These are phyloP conservation scores for Iberis pinnata DNA, from an alignment of 345 rosid species.

Conservation along the genomic window DNA sequence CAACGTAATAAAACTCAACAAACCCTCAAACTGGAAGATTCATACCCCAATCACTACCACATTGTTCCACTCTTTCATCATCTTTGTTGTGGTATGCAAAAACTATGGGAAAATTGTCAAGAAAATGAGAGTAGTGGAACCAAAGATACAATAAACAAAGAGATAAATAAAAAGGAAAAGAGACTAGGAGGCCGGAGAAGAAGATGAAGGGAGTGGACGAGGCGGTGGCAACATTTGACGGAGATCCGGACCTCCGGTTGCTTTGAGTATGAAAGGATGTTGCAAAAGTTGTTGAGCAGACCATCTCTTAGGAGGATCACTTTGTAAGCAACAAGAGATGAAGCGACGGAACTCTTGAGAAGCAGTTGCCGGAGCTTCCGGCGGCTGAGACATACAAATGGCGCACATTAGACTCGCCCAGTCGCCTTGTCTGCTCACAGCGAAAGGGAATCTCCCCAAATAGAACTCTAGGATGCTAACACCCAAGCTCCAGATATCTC, in stretches of 20 bases:
- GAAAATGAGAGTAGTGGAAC: neutral
- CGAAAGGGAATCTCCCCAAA: constrained; percentile 73
- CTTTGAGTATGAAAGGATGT: constrained; percentile 68
- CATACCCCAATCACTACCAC: constrained; percentile 6
- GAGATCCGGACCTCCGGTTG: constrained; percentile 33
- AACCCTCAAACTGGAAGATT: neutral
- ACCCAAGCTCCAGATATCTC: constrained; percentile 40
- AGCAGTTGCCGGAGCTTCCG: constrained; percentile 69
- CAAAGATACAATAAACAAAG: neutral
- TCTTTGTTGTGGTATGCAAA: constrained; percentile 2
- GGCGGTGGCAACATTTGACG: constrained; percentile 79
- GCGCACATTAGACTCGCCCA: constrained; percentile 94
- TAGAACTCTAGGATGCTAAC: constrained; percentile 83
- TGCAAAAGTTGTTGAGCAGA: constrained; percentile 51
- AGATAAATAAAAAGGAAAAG: too few species aligned
- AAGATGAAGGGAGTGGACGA: constrained; percentile 35
- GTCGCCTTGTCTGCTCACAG: constrained; percentile 65
- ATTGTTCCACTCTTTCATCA: neutral
- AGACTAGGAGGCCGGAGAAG: constrained; percentile 12
- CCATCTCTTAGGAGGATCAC: constrained; percentile 73
- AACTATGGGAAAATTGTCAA: constrained; percentile 16
- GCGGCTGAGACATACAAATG: constrained; percentile 80
- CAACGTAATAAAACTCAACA: constrained; percentile 4
- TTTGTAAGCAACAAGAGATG: constrained; percentile 71
- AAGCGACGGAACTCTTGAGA: constrained; percentile 67